phyloP scores from a whole-genome alignment of 805 yeast species.

The Isabelozyma heimii region DNA sequence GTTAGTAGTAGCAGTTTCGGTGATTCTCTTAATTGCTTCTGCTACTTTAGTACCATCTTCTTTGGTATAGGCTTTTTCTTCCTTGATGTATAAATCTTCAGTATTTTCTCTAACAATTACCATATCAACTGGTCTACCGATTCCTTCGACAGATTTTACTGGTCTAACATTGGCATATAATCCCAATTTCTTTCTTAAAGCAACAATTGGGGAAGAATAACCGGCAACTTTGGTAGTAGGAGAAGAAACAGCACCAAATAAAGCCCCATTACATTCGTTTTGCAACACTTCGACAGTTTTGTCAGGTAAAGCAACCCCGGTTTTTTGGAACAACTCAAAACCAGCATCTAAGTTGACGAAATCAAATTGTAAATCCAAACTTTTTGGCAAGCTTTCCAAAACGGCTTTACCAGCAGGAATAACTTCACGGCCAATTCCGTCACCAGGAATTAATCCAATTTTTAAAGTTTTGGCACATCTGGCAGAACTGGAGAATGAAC shows the following conservation, averaged over 20 bases:
- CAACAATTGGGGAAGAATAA: conserved; percentile 97
- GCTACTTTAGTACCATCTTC: conserved; percentile 87
- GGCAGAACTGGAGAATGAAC: conserved; percentile 30
- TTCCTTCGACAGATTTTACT: conserved; percentile 86
- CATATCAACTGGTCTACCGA: conserved; percentile 90
- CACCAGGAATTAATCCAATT: conserved; percentile 88
- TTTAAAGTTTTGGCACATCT: conserved; percentile 32
- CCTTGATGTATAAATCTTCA: conserved; percentile 94
- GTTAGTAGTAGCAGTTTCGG: conserved; percentile 79
- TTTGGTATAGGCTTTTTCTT: conserved; percentile 72
- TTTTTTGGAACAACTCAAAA: conserved; percentile 85
- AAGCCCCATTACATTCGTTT: conserved; percentile 90
- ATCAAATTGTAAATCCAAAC: conserved; percentile 74
- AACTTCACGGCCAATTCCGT: conserved; percentile 97
- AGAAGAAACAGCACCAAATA: conserved; percentile 96
- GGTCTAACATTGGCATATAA: conserved; percentile 97
- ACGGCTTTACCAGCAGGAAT: conserved; percentile 94
- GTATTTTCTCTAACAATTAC: conserved; percentile 98
- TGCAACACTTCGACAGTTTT: conserved; percentile 78
- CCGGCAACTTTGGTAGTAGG: conserved; percentile 94
- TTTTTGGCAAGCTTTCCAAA: conserved; percentile 76
- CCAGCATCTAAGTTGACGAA: conserved; percentile 92
- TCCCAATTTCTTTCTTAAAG: conserved; percentile 93
- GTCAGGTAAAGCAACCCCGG: conserved; percentile 96
- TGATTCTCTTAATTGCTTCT: conserved; percentile 95